Conservation (phyloP, 805 yeast species). For the Cyberlindnera amylophila region DNA sequence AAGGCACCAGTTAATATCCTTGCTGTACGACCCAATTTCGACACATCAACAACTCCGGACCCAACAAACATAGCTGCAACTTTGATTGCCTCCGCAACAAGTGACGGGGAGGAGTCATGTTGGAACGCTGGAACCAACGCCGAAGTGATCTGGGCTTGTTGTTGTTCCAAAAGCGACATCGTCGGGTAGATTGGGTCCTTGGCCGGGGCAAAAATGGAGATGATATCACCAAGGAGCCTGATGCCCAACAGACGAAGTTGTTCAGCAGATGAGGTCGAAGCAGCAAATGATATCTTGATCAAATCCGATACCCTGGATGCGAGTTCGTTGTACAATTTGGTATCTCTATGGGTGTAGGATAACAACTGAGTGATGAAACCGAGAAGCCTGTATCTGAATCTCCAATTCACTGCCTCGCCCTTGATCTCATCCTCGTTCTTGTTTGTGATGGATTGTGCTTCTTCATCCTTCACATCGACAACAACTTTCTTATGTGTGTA, state of each 20-base stretch:
- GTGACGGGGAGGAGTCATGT: constrained; percentile 63
- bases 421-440: constrained; percentile 18
- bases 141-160: constrained; percentile 89
- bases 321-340: constrained; percentile 37
- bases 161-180: constrained; percentile 76
- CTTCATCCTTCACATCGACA: constrained; percentile 42
- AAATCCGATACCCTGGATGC: constrained; percentile 54
- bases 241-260: constrained; percentile 64
- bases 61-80: constrained; percentile 75
- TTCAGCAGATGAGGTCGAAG: constrained; percentile 69
- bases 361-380: constrained; percentile 43
- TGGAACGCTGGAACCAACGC: constrained; percentile 86
- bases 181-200: constrained; percentile 72
- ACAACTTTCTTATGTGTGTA: constrained; percentile 30
- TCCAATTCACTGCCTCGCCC: constrained; percentile 57
- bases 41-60: constrained; percentile 49
- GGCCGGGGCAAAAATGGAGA: constrained; percentile 55
- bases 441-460: constrained; percentile 41
- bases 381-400: constrained; percentile 44
- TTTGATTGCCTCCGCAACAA: constrained; percentile 73
- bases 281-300: constrained; percentile 73
- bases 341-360: constrained; percentile 35
- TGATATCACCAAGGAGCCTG: constrained; percentile 56
- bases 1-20: constrained; percentile 63
- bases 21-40: constrained; percentile 51